Conservation (phyloP, 345 rosid genomes). For the Salix koriyanagi region DNA sequence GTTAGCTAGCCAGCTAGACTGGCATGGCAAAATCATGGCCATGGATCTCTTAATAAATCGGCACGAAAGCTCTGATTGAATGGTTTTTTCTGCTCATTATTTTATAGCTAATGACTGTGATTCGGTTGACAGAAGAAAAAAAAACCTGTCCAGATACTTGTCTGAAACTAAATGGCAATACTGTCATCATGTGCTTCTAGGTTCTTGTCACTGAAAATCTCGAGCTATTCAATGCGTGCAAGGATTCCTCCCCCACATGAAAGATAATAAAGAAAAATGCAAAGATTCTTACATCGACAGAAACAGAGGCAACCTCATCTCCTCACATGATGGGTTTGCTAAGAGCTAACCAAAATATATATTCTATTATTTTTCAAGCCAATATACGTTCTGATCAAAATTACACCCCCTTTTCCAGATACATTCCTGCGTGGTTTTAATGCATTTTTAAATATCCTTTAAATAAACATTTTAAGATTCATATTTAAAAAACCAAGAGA, state of each 20-base stretch:
- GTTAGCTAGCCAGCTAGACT: neutral
- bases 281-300: constrained; percentile 16
- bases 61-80: neutral
- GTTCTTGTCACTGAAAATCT: constrained; percentile 39
- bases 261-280: neutral
- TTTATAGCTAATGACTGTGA: neutral
- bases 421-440: too few relatives aligned
- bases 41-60: neutral
- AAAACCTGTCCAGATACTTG: neutral
- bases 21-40: neutral
- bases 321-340: constrained; percentile 14
- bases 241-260: constrained; percentile 60
- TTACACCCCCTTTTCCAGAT: too few relatives aligned
- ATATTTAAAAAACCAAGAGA: too few relatives aligned
- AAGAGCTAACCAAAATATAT: neutral
- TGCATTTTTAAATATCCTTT: too few relatives aligned
- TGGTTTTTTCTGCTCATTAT: neutral
- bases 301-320: constrained; percentile 19
- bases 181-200: constrained; percentile 40
- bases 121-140: neutral
- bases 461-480: too few relatives aligned
- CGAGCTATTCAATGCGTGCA: constrained; percentile 31
- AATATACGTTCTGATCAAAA: too few relatives aligned
- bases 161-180: neutral
- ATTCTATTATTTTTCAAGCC: neutral